Base-by-base conservation (phyloP, 306 rosid species). In the Begonia peltatifolia region DNA sequence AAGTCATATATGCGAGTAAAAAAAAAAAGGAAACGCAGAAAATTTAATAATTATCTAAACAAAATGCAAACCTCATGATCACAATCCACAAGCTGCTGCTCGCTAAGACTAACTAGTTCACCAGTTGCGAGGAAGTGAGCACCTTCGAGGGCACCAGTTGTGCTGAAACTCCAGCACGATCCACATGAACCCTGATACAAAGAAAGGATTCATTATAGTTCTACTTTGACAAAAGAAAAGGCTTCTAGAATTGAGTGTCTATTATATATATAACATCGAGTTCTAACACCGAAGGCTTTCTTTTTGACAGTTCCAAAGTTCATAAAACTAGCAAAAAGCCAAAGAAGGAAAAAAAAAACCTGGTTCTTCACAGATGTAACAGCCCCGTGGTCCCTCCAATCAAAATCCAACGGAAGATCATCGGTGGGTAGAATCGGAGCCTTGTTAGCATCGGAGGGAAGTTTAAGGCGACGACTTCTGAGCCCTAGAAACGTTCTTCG, bases 81-180 rank as follows among this genome's bases (percentile, higher is more conserved):
- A 63, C 99, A 90, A 64, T 90, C 99, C 41, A 90, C 93, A 6
- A 86, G 86, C 66, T 90, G 99, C 61, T 90, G 99, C 71, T 90
- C 99, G 63, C 99, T 90, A 49, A 90, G 90, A 68, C 94, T 90
- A 22, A 76, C 84, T 48, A 90, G 99, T 46, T 86, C 62, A 25
- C 99, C 84, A 0, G 94, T 86, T 5, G 95, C 62, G 8, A 90
- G 83, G 63, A 73, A 86, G 60, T 86, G 77, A 55, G 95, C 99
- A 71, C 99, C 99, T 83, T 90, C 95, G 54, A 90, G 67, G 9
- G 99, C 99, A 47, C 99, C 99, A 13, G 86, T 79, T 7, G 99
- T 63, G 55, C 95, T 90, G 74, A 90, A 90, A 68, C 99, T 90
- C 95, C 95, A 86, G 77, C 99, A 90, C 1, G 99, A 90, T 47